A percentile compares a stretch with the other conserved stretches of the same genome.
phyloP scores from a whole-genome alignment of 768 basidiomycete species.

The Boletellus ananas region DNA sequence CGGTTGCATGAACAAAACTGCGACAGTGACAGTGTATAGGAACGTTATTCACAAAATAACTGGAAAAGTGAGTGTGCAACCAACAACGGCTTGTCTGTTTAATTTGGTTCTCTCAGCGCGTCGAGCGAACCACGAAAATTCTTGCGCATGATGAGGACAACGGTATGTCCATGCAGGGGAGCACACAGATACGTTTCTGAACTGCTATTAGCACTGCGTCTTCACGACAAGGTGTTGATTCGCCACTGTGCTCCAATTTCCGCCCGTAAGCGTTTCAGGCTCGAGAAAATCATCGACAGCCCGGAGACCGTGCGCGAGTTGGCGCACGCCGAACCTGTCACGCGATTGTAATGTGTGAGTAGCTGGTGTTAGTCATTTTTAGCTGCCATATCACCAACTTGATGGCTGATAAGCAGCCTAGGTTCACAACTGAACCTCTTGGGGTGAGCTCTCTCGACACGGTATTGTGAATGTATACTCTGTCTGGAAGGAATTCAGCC shows the following conservation, averaged over 20 bases:
- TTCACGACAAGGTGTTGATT: constrained; percentile 71
- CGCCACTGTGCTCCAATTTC: constrained; percentile 81
- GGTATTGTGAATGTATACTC: constrained; percentile 11
- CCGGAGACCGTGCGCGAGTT: constrained; percentile 60
- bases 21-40: constrained; percentile 76
- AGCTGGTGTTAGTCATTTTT: background rate
- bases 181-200: constrained; percentile 4
- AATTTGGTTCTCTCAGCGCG: constrained; percentile 37
- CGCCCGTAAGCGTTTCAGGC: constrained; percentile 69
- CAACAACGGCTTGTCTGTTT: background rate
- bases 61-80: constrained; percentile 56
- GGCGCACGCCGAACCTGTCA: constrained; percentile 13
- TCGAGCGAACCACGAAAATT: constrained; percentile 74
- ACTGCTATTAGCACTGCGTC: constrained; percentile 48
- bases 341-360: background rate
- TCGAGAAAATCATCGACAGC: constrained; percentile 65
- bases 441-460: constrained; percentile 14
- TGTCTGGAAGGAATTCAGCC: constrained; percentile 1
- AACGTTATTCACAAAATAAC: constrained; percentile 69
- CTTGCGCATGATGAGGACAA: constrained; percentile 73
- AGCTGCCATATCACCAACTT: background rate
- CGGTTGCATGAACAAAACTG: constrained; percentile 82
- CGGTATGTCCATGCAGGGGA: constrained; percentile 40
- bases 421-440: background rate
- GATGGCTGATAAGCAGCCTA: background rate